Percentiles rank a stretch among this genome's conserved stretches.
Conservation (phyloP, 1,139 yeast genomes). For the Taphrina flavorubra region DNA sequence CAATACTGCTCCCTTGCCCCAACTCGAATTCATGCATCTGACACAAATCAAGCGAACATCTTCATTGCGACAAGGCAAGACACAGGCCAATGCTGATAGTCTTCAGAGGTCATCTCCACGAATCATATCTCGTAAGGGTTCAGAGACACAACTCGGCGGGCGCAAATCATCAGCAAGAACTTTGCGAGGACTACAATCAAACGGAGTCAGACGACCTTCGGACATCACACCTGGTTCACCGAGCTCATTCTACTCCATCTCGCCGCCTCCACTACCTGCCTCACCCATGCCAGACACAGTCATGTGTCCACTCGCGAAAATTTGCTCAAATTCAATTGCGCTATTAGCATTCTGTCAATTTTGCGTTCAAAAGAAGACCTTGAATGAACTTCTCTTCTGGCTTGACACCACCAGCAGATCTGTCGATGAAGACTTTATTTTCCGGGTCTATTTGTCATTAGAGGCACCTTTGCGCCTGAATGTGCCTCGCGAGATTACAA, state of each 20-base stretch:
- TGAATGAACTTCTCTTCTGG: constrained; percentile 31
- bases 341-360: constrained; percentile 29
- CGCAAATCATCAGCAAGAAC: background rate
- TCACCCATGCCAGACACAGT: constrained; percentile 21
- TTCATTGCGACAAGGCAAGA: background rate
- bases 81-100: background rate
- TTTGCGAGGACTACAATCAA: constrained; percentile 1
- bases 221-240: constrained; percentile 1
- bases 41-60: background rate
- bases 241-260: constrained; percentile 6
- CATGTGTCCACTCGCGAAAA: background rate
- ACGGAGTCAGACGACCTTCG: constrained; percentile 1
- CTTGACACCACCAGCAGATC: constrained; percentile 24
- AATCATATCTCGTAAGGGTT: background rate
- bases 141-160: background rate
- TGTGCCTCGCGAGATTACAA: constrained; percentile 29
- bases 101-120: background rate
- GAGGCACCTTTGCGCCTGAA: constrained; percentile 33
- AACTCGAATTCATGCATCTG: constrained; percentile 33
- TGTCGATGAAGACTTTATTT: constrained; percentile 10
- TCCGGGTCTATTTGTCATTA: constrained; percentile 22
- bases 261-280: constrained; percentile 20
- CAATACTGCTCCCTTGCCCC: constrained; percentile 21
- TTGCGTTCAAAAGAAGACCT: constrained; percentile 25
- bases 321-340: constrained; percentile 25